A percentile compares a stretch with the other conserved stretches of the same genome.
phyloP scores from a whole-genome alignment of 768 basidiomycete genomes.

The Agaricus bisporus region DNA sequence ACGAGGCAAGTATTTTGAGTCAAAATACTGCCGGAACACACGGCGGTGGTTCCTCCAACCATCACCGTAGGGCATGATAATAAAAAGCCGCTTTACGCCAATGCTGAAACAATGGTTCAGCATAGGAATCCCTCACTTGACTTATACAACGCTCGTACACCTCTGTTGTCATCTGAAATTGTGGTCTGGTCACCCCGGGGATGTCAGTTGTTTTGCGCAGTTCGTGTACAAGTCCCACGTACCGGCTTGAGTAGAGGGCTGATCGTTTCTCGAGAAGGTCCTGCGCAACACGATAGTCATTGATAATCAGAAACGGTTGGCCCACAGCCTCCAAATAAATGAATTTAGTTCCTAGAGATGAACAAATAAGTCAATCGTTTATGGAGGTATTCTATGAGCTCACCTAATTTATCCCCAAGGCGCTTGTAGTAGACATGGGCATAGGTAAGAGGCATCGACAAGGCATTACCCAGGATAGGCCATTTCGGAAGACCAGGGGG shows the following conservation, averaged over 20 bases:
- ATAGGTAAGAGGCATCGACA: background rate
- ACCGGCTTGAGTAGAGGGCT: conserved; percentile 21
- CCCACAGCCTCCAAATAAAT: conserved; percentile 22
- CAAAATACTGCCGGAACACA: conserved; percentile 8
- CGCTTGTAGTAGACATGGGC: background rate
- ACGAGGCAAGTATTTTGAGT: background rate
- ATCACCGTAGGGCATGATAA: conserved; percentile 7
- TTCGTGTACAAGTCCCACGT: background rate
- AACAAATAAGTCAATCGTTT: background rate
- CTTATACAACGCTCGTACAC: no score
- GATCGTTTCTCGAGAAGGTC: conserved; percentile 22
- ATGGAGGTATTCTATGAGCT: background rate
- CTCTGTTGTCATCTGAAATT: no score
- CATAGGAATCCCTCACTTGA: background rate
- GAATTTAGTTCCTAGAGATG: background rate
- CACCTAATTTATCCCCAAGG: background rate
- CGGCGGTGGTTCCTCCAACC: conserved; percentile 10
- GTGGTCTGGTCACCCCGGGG: background rate
- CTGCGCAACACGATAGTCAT: conserved; percentile 17
- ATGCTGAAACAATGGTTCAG: background rate
- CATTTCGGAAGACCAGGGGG: conserved; percentile 6
- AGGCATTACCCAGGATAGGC: conserved; percentile 7
- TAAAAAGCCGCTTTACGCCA: background rate
- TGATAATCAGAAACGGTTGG: conserved; percentile 19
- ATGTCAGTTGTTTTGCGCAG: background rate